phyloP scores from a whole-genome alignment of 768 basidiomycete species.

The Tricholoma matsutake region DNA sequence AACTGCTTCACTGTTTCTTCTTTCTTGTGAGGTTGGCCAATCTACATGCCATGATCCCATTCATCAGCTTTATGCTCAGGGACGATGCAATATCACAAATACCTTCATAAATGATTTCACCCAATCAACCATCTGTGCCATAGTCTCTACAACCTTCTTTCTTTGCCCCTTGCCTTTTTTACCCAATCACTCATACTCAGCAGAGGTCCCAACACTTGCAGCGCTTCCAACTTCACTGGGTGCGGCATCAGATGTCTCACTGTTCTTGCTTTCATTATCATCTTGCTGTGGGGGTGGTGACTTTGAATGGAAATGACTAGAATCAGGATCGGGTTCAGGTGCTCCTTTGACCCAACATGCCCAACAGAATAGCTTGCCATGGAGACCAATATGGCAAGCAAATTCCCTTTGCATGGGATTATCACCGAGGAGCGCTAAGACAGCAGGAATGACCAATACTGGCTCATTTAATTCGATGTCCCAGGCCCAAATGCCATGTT shows the following conservation, averaged over 20 bases:
- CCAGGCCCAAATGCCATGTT: constrained; percentile 37
- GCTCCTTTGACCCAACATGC: constrained; percentile 33
- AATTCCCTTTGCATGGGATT: constrained; percentile 48
- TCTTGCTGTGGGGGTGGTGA: background rate
- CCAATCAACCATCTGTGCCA: background rate
- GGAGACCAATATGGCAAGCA: constrained; percentile 40
- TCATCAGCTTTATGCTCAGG: too few species aligned
- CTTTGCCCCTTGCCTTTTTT: background rate
- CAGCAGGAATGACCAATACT: constrained; percentile 26
- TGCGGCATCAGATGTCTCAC: too few species aligned
- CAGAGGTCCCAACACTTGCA: background rate
- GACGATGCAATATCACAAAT: too few species aligned
- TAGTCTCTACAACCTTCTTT: background rate
- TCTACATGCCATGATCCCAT: background rate
- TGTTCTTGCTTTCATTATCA: background rate
- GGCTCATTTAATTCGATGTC: constrained; percentile 26
- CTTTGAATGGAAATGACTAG: background rate
- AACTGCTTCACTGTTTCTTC: background rate
- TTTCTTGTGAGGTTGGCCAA: background rate
- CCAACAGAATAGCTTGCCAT: constrained; percentile 38
- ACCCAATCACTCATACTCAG: background rate
- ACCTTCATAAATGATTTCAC: background rate
- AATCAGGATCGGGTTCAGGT: constrained; percentile 7
- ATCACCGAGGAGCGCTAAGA: constrained; percentile 37
- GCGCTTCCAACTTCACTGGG: too few species aligned